phyloP scores from a whole-genome alignment of 164 flowering plant species.

The Dillenia suffruticosa region DNA sequence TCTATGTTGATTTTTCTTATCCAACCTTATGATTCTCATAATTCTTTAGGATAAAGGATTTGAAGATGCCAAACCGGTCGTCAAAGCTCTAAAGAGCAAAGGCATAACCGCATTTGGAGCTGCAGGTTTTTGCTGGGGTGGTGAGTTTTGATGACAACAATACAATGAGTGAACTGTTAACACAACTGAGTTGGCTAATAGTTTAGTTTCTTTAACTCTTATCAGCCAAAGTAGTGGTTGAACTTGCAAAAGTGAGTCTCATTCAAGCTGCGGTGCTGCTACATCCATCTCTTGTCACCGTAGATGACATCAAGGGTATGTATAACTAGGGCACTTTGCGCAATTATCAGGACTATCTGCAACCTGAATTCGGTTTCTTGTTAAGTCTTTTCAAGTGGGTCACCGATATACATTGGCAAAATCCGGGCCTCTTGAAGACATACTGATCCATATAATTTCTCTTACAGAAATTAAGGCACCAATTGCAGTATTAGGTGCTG shows the following conservation, averaged over 20 bases:
- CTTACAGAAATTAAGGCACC: conserved; percentile 20
- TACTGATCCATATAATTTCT: too few relatives aligned
- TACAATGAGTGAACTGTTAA: too few relatives aligned
- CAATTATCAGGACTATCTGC: too few relatives aligned
- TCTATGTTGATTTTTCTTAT: too few relatives aligned
- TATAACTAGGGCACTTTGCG: neutral
- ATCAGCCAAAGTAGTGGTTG: conserved; percentile 33
- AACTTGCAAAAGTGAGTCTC: conserved; percentile 17
- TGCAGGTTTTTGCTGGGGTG: conserved; percentile 58
- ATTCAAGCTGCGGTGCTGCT: conserved; percentile 43
- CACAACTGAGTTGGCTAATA: too few relatives aligned
- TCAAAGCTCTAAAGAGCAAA: conserved; percentile 33
- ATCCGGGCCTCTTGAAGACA: too few relatives aligned
- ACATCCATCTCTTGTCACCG: conserved; percentile 32
- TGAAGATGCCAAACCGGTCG: conserved; percentile 42
- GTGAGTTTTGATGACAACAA: conserved; percentile 13
- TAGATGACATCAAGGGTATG: conserved; percentile 37
- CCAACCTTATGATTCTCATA: neutral
- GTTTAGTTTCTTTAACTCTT: conserved; percentile 2
- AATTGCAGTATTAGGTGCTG: conserved; percentile 29
- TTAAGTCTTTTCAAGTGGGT: too few relatives aligned
- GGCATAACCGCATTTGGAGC: conserved; percentile 41
- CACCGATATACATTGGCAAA: too few relatives aligned
- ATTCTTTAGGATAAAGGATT: conserved; percentile 33
- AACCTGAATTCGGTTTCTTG: too few relatives aligned